Percentiles rank a stretch among this genome's conserved stretches.
These are phyloP conservation scores for Flammula alnicola DNA, from an alignment of 1,284 basidiomycete genomes.

Conservation along the genomic window DNA sequence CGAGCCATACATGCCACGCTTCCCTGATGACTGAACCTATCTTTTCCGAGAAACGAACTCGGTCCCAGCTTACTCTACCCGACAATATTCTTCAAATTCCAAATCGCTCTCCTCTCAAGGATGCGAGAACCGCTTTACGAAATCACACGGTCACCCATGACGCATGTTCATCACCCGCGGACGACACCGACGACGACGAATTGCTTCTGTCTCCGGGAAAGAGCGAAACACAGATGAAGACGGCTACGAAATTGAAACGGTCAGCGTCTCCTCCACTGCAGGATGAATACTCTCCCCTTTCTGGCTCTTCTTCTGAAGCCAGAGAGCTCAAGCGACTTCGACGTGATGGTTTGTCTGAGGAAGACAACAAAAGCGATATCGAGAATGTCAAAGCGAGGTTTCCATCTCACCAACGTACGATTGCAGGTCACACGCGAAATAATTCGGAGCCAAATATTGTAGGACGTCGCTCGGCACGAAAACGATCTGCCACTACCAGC, in stretches of 20 bases:
- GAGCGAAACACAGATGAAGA: slow-evolving; percentile 16
- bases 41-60: slow-evolving; percentile 46
- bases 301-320: slow-evolving; percentile 31
- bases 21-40: slow-evolving; percentile 32
- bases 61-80: slow-evolving; percentile 53
- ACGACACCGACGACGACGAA: slow-evolving; percentile 45
- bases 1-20: slow-evolving; percentile 19
- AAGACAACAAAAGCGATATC: slow-evolving; percentile 7
- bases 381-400: background rate
- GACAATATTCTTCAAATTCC: slow-evolving; percentile 47
- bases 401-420: slow-evolving; percentile 7
- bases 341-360: slow-evolving; percentile 26
- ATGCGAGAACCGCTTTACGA: slow-evolving; percentile 43
- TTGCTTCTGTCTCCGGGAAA: slow-evolving; percentile 44
- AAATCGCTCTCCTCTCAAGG: slow-evolving; percentile 54
- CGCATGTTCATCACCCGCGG: slow-evolving; percentile 13
- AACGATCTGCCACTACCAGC: slow-evolving; percentile 28
- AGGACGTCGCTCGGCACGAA: slow-evolving; percentile 25
- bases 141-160: slow-evolving; percentile 15
- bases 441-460: slow-evolving; percentile 37
- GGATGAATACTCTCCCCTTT: slow-evolving; percentile 32
- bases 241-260: slow-evolving; percentile 35
- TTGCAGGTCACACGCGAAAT: slow-evolving; percentile 35
- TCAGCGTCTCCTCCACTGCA: slow-evolving; percentile 43
- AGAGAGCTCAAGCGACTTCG: slow-evolving; percentile 44